A percentile compares a stretch with the other conserved stretches of the same genome.
phyloP scores from a whole-genome alignment of 176 grass and related monocot genomes.

The Carex littledalei region DNA sequence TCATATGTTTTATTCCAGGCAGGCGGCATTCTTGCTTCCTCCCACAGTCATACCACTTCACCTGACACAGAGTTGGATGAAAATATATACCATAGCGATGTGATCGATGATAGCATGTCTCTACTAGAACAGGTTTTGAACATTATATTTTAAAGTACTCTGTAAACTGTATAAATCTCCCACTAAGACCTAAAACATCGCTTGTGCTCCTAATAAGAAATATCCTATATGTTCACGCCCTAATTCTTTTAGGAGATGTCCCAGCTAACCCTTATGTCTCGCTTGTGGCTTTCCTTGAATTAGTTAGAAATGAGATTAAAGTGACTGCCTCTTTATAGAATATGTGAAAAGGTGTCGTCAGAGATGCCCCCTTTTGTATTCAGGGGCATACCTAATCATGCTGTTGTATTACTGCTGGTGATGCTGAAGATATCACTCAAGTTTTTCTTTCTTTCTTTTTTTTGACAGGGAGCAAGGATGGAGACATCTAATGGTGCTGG shows the following conservation, averaged over 20 bases:
- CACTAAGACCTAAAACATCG: not conserved
- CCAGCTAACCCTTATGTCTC: not conserved
- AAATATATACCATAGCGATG: conserved; percentile 56
- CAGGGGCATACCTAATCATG: not conserved
- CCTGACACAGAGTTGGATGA: conserved; percentile 83
- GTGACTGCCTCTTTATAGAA: not conserved
- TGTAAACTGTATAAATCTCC: not conserved
- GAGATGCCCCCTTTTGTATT: not conserved
- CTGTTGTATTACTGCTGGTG: not conserved
- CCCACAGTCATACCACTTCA: conserved; percentile 76
- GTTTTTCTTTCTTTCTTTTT: conserved; percentile 20
- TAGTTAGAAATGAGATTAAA: not conserved
- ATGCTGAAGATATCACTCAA: not conserved
- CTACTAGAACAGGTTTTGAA: conserved; percentile 84
- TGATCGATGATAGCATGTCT: conserved; percentile 49
- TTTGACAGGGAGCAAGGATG: conserved; percentile 47
- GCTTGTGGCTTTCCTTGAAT: not conserved
- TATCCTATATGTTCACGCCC: conserved; percentile 17
- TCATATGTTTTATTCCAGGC: conserved; percentile 90
- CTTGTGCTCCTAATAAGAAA: not conserved
- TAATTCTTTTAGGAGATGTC: not conserved
- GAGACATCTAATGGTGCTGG: conserved; percentile 58
- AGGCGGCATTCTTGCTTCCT: conserved; percentile 92
- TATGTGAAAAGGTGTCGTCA: not conserved
- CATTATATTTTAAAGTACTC: not conserved